Conservation (phyloP, 2,329 filamentous ascomycete species). For the Thielaviopsis ethacetica region DNA sequence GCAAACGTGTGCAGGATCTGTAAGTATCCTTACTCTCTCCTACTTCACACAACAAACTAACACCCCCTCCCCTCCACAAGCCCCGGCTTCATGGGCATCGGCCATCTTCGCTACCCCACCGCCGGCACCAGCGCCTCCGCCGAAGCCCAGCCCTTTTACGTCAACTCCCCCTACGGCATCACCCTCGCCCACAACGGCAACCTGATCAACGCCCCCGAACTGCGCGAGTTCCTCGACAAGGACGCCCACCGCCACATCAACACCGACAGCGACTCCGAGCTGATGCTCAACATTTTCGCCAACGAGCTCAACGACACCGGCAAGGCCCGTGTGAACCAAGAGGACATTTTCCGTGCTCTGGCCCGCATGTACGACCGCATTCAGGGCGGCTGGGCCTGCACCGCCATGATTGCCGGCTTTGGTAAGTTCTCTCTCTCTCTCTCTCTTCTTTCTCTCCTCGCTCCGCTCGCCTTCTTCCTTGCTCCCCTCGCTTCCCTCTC, state of each 20-base stretch:
- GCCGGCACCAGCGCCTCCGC: slow-evolving; percentile 59
- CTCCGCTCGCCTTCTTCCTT: too few relatives aligned
- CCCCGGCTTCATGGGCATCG: slow-evolving; percentile 74
- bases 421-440: slow-evolving; percentile 24
- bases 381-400: slow-evolving; percentile 63
- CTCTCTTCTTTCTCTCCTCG: too few relatives aligned
- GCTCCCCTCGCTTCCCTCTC: too few relatives aligned
- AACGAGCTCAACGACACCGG: slow-evolving; percentile 65
- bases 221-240: slow-evolving; percentile 56
- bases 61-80: slow-evolving; percentile 21
- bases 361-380: slow-evolving; percentile 56
- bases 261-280: slow-evolving; percentile 77
- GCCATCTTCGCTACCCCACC: slow-evolving; percentile 78
- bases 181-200: slow-evolving; percentile 78
- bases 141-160: slow-evolving; percentile 81
- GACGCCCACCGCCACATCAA: slow-evolving; percentile 78
- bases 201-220: slow-evolving; percentile 57
- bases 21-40: too few relatives aligned
- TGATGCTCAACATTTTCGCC: slow-evolving; percentile 72
- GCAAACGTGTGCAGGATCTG: slow-evolving; percentile 31
- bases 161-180: slow-evolving; percentile 73
- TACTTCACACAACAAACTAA: too few relatives aligned
- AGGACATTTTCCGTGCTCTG: slow-evolving; percentile 60
- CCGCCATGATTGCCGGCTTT: slow-evolving; percentile 67
- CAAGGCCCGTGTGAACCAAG: slow-evolving; percentile 63